These are phyloP conservation scores for Aspergillus chevalieri DNA, from an alignment of 2,329 filamentous ascomycete genomes.

Conservation along the genomic window DNA sequence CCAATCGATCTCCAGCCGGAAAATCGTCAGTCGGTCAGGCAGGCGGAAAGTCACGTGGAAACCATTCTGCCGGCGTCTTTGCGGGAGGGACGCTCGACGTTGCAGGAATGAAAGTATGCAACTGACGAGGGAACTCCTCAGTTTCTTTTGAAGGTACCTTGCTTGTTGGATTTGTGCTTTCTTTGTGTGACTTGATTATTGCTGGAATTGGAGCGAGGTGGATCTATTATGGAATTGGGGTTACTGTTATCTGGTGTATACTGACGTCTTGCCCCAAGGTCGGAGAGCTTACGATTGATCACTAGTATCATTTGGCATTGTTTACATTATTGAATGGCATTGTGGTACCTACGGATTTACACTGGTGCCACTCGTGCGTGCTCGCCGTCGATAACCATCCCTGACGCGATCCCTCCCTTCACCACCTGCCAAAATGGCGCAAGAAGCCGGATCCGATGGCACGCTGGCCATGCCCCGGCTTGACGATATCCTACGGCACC, in stretches of 20 bases:
- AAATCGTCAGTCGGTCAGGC: slow-evolving; percentile 4
- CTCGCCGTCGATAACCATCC: neutral
- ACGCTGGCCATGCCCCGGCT: slow-evolving; percentile 64
- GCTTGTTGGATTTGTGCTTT: too few relatives aligned
- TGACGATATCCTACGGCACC: slow-evolving; percentile 85
- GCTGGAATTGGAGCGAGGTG: too few relatives aligned
- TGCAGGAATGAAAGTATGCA: neutral
- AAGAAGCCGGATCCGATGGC: slow-evolving; percentile 48
- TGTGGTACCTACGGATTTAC: neutral
- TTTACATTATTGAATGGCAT: neutral
- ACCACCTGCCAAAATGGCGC: slow-evolving; percentile 27
- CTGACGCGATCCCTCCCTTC: neutral
- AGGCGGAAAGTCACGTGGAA: slow-evolving; percentile 31
- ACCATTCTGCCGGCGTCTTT: slow-evolving; percentile 11
- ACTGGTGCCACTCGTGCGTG: neutral
- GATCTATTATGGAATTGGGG: too few relatives aligned
- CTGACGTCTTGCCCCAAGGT: neutral
- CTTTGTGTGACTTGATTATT: too few relatives aligned
- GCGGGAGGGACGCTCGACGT: neutral
- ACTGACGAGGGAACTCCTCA: too few relatives aligned
- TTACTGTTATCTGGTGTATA: neutral
- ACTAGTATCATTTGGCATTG: neutral
- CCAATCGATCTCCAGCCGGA: neutral
- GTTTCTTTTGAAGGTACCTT: too few relatives aligned
- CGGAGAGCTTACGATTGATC: neutral